Evolutionary conservation across 306 rosid species (phyloP), one percentile per base, ranked within the genome.

Genomic region (Alnus rubra): DNA sequence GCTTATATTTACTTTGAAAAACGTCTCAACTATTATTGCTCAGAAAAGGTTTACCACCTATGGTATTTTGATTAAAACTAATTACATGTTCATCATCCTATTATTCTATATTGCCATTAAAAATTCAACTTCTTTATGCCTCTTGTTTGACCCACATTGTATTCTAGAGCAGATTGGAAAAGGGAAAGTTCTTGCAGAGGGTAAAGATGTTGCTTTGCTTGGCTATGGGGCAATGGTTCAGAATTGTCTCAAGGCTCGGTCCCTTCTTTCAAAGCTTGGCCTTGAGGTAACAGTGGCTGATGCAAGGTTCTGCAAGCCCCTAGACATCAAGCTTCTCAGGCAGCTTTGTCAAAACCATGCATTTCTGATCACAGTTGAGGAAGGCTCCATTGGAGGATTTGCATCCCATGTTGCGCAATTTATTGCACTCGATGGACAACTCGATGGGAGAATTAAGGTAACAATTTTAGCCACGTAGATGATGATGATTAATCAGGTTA

Each of bases 281-380:
- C 68, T 94, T 58, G 89, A 94, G 64, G 93, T 92, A 76, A 94
- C 98, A 15, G 98, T 94, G 80, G 98, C 97, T 15, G 98, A 94
- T 81, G 98, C 98, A 62, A 87, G 98, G 89, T 94, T 94, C 91
- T 92, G 97, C 88, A 94, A 94, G 82, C 98, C 98, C 68, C 91
- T 92, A 49, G 98, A 94, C 80, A 88, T 85, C 74, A 83, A 87
- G 68, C 98, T 94, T 88, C 86, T 94, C 44, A 88, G 97, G 77
- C 89, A 87, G 73, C 97, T 94, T 11, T 92, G 98, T 75, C 71
- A 87, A 80, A 77, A 91, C 73, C 98, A 94, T 82, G 79, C 91
- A 48, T 94, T 88, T 82, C 91, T 94, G 52, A 74, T 94, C 76
- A 91, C 97, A 4, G 98, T 94, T 14, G 98, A 94, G 88, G 98